These are phyloP conservation scores for Leishmania braziliensis DNA, from an alignment of 208 protist genomes.

Conservation along the genomic window DNA sequence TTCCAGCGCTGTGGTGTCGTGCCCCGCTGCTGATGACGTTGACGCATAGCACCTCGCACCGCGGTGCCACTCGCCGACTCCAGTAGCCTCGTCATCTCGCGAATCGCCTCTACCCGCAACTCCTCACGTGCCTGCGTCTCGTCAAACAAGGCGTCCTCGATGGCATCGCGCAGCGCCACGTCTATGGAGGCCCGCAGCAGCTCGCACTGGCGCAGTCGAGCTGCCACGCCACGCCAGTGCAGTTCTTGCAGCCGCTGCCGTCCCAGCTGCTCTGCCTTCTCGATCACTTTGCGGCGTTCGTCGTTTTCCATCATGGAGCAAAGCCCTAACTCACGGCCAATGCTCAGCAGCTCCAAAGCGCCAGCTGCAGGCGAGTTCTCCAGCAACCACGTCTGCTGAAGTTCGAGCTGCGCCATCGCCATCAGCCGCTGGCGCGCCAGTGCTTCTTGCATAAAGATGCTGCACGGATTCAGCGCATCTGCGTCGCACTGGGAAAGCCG, in stretches of 20 bases:
- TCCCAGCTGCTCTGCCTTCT: conserved; percentile 14
- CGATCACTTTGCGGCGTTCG: conserved; percentile 17
- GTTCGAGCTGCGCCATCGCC: not conserved
- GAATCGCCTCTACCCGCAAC: conserved; percentile 20
- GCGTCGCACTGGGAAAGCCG: conserved; percentile 20
- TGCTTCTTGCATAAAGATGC: conserved; percentile 12
- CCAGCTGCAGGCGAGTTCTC: conserved; percentile 5
- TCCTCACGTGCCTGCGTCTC: conserved; percentile 24
- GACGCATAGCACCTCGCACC: not conserved
- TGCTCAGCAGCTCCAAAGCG: conserved; percentile 4
- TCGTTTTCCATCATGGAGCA: conserved; percentile 22
- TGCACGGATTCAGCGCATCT: conserved; percentile 18
- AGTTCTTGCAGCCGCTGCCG: conserved; percentile 27
- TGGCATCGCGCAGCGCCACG: conserved; percentile 12
- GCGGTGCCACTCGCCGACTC: conserved; percentile 21
- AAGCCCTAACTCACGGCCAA: conserved; percentile 27
- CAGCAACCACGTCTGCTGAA: conserved; percentile 11
- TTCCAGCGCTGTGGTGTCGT: not conserved
- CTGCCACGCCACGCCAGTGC: conserved; percentile 23
- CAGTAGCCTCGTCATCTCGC: conserved; percentile 18
- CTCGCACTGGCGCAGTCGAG: conserved; percentile 22
- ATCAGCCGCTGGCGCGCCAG: conserved; percentile 25
- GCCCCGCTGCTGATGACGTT: not conserved
- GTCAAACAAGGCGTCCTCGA: conserved; percentile 18
- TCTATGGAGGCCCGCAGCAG: conserved; percentile 4